A percentile compares a stretch with the other conserved stretches of the same genome.
Conservation (phyloP, 129 eudicot species). For the Pseudognaphalium luteoalbum region DNA sequence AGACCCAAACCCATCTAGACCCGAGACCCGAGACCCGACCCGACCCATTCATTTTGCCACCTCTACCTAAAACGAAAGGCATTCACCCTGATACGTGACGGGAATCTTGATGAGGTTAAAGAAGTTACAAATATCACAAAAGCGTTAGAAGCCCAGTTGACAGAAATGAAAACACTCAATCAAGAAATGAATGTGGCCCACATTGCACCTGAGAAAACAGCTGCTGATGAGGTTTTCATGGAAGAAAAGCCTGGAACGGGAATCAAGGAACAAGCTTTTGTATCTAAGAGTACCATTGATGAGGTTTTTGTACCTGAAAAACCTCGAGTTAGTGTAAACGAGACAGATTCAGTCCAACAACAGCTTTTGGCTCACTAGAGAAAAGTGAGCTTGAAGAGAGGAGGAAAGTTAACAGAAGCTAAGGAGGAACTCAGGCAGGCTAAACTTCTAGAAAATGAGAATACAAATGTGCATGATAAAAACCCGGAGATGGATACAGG, state of each 20-base stretch:
- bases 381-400: slow-evolving; percentile 65
- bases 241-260: slow-evolving; percentile 30
- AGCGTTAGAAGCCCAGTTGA: slow-evolving; percentile 66
- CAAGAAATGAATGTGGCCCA: slow-evolving; percentile 30
- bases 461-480: neutral
- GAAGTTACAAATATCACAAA: slow-evolving; percentile 60
- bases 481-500: slow-evolving; percentile 24
- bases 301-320: slow-evolving; percentile 31
- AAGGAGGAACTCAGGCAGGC: slow-evolving; percentile 79
- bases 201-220: neutral
- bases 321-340: slow-evolving; percentile 24
- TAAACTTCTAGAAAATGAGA: slow-evolving; percentile 66
- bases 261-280: neutral
- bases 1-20: no score
- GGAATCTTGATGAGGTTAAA: slow-evolving; percentile 69
- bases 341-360: slow-evolving; percentile 44
- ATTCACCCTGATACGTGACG: slow-evolving; percentile 76
- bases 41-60: no score
- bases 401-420: slow-evolving; percentile 80
- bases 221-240: slow-evolving; percentile 18
- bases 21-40: no score
- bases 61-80: slow-evolving; percentile 83
- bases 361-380: slow-evolving; percentile 72
- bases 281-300: neutral
- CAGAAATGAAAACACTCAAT: slow-evolving; percentile 56